These are phyloP conservation scores for Ustilago curta DNA, from an alignment of 1,284 basidiomycete genomes.

Conservation along the genomic window DNA sequence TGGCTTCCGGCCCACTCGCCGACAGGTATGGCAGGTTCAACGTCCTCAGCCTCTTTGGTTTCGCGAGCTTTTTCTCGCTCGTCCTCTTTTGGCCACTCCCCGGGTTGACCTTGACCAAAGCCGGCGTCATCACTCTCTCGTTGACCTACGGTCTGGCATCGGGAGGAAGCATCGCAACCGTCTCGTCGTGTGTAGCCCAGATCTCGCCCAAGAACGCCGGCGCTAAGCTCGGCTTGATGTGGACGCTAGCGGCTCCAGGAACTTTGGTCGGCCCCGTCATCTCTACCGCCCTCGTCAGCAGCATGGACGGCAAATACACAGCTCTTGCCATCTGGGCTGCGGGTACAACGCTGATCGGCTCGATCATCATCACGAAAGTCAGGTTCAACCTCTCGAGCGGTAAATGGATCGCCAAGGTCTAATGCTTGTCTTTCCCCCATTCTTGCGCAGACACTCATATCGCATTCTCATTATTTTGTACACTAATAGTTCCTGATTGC, in stretches of 20 bases:
- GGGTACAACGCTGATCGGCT: conserved; percentile 31
- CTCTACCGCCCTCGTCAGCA: conserved; percentile 28
- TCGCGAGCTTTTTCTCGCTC: conserved; percentile 24
- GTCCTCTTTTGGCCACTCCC: conserved; percentile 47
- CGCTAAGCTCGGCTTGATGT: conserved; percentile 35
- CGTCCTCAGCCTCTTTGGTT: conserved; percentile 30
- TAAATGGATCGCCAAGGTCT: conserved; percentile 35
- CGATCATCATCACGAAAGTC: conserved; percentile 27
- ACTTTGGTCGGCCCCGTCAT: conserved; percentile 45
- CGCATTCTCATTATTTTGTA: conserved; percentile 5
- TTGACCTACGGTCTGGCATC: conserved; percentile 40
- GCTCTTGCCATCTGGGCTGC: conserved; percentile 45
- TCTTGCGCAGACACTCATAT: not conserved
- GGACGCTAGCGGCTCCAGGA: conserved; percentile 45
- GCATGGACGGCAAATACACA: conserved; percentile 32
- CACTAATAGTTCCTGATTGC: conserved; percentile 1
- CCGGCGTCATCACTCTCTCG: conserved; percentile 28
- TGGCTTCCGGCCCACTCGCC: conserved; percentile 35
- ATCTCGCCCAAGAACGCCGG: conserved; percentile 31
- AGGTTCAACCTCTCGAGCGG: conserved; percentile 31
- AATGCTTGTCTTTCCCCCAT: not conserved
- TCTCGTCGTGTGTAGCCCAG: conserved; percentile 35
- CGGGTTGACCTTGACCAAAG: conserved; percentile 37
- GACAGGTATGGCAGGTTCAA: conserved; percentile 48
- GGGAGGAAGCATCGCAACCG: conserved; percentile 44